Base-by-base conservation (phyloP, 1,284 basidiomycete species). In the Puccinia novopanici region DNA sequence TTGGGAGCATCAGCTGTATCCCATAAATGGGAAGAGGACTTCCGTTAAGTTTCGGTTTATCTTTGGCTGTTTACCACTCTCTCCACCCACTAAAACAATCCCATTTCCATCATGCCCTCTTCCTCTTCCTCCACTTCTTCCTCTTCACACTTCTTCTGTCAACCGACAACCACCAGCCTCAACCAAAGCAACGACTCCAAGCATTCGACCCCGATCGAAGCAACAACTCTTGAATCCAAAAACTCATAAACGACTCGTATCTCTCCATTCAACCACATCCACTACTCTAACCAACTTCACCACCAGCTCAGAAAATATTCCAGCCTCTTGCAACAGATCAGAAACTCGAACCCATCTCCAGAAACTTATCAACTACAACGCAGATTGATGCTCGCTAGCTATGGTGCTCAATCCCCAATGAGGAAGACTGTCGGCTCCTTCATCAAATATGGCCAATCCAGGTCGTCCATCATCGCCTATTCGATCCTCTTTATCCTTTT, bases 401-500 rank as follows among this genome's bases (percentile, higher is more conserved):
- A 52, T 57, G 75, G 75, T 13, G 37, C 61, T 12, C 40, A 68
- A 22, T 77, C 75, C 22, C 75, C 61, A 37, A 68, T 77, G 24
- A 67, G 45, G 50, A 63, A 54, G 9, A 24, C 63, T 17, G 30
- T 77, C 24, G 63, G 3, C 3, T 54, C n/a, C 6, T 30, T 50
- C 30, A 52, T 42, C 42, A 67, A 65, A 24, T 15, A 50, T 5
- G 75, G 75, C 34, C 61, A 77, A 55, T 55, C 63, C 24, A 48
- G 54, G 15, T 17, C 34, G 3, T 52, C 37, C 13, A 79, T 79
- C 65, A n/a, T 79, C 22, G 2, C 42, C 12, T 61, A 42, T 30
- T 72, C 68, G 40, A 72, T 79, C 67, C 22, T 48, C 37, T 42
- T 71, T 15, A 42, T 79, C 45, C 34, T 79, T 2, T 68, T 79